Percentiles rank a stretch among this genome's conserved stretches.
Conservation (phyloP, 495 filamentous ascomycete genomes). For the Bryoglossum gracile region DNA sequence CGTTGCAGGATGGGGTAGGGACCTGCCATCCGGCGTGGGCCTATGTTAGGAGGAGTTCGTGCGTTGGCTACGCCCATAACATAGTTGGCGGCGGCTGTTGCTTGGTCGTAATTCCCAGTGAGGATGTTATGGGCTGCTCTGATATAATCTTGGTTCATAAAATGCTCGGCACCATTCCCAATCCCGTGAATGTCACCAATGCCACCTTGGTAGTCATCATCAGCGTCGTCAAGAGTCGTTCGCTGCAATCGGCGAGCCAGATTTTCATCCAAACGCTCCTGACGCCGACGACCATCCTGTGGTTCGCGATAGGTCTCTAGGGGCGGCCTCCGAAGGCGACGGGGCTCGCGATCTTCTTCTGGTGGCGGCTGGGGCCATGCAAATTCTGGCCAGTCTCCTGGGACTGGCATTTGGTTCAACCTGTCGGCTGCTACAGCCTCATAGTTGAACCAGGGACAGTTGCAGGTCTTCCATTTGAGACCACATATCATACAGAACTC, state of each 20-base stretch:
- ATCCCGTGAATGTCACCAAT: constrained; percentile 32
- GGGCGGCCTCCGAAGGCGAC: constrained; percentile 27
- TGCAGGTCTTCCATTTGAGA: constrained; percentile 70
- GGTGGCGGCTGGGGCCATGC: constrained; percentile 12
- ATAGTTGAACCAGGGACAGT: constrained; percentile 74
- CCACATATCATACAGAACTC: constrained; percentile 83
- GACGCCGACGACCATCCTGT: constrained; percentile 38
- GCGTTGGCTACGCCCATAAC: constrained; percentile 21
- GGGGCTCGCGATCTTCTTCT: constrained; percentile 9
- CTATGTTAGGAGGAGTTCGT: constrained; percentile 11
- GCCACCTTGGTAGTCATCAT: constrained; percentile 29
- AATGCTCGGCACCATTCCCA: constrained; percentile 35
- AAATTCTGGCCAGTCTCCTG: constrained; percentile 17
- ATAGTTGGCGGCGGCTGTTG: constrained; percentile 23
- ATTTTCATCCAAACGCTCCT: constrained; percentile 51
- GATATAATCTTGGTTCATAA: constrained; percentile 41
- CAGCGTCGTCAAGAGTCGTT: constrained; percentile 36
- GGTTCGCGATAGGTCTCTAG: constrained; percentile 47
- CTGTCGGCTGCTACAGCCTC: constrained; percentile 49
- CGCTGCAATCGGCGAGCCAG: constrained; percentile 48
- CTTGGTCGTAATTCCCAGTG: constrained; percentile 18
- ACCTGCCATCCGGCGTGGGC: constrained; percentile 11
- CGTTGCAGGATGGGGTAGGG: constrained; percentile 8
- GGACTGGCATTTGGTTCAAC: constrained; percentile 50
- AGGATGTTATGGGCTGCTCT: constrained; percentile 19